Percentiles rank a stretch among this genome's conserved stretches.
Conservation (phyloP, 148 eudicot genomes). For the Cornus kousa region DNA sequence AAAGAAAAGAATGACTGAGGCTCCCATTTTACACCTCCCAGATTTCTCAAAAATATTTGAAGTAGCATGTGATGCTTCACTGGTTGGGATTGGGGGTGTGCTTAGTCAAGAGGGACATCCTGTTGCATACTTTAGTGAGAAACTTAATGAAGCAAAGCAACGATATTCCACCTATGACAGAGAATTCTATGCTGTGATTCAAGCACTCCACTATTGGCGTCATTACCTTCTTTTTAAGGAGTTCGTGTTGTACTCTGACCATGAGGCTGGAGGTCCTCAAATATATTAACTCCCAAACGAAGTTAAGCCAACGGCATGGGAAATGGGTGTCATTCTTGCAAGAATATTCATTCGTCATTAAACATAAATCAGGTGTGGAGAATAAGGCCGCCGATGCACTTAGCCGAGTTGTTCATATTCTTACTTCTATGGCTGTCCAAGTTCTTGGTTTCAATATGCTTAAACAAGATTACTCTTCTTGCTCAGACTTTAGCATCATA, state of each 20-base stretch:
- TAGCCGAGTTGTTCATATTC: too few species aligned
- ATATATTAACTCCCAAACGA: slow-evolving; percentile 2
- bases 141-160: too few species aligned
- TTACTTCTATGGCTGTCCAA: too few species aligned
- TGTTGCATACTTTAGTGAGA: neutral
- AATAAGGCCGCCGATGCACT: too few species aligned
- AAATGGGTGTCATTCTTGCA: slow-evolving; percentile 8
- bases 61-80: neutral
- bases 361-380: too few species aligned
- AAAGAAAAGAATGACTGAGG: neutral
- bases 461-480: neutral
- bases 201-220: slow-evolving; percentile 3
- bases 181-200: too few species aligned
- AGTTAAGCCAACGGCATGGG: neutral
- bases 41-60: neutral
- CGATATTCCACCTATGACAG: neutral
- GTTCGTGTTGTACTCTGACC: slow-evolving; percentile 3
- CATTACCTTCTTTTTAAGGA: slow-evolving; percentile 6
- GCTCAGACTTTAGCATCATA: neutral
- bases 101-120: slow-evolving; percentile 2
- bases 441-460: too few species aligned
- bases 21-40: neutral
- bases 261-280: slow-evolving; percentile 11
- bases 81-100: neutral
- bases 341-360: neutral